These are phyloP conservation scores for Cruciata laevipes DNA, from an alignment of 257 asterid species.

Conservation along the genomic window DNA sequence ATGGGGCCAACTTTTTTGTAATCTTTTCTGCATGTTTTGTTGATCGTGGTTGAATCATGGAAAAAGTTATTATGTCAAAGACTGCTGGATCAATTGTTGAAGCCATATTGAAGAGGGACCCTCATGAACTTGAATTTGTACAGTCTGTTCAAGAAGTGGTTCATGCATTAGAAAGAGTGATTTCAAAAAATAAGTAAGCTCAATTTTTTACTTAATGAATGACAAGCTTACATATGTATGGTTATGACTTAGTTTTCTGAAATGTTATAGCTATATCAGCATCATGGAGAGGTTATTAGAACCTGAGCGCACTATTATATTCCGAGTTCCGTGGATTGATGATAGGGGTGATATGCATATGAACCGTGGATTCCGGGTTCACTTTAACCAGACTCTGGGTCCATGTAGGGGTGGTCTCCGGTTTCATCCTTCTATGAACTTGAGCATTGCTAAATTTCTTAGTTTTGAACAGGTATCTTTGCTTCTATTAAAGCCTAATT, in stretches of 20 bases:
- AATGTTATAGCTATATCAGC: conserved; percentile 65
- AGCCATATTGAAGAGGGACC: conserved; percentile 94
- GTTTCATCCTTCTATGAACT: conserved; percentile 84
- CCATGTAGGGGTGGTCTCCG: conserved; percentile 99
- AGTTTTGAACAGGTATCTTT: conserved; percentile 81
- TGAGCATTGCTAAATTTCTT: conserved; percentile 93
- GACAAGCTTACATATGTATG: not conserved
- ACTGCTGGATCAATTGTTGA: conserved; percentile 99
- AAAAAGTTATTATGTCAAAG: conserved; percentile 91
- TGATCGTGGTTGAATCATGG: conserved; percentile 30
- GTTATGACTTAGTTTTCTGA: conserved; percentile 16
- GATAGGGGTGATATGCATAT: conserved; percentile 94
- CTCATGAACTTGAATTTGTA: conserved; percentile 84
- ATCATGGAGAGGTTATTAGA: conserved; percentile 94
- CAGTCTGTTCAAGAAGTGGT: conserved; percentile 94
- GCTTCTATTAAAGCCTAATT: not conserved
- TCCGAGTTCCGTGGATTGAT: conserved; percentile 96
- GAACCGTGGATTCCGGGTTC: conserved; percentile 92
- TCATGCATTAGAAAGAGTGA: conserved; percentile 94
- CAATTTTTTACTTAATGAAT: conserved; percentile 7
- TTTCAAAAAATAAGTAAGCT: conserved; percentile 83
- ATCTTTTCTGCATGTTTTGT: not conserved
- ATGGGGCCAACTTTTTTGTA: not conserved
- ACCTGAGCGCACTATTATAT: conserved; percentile 82
- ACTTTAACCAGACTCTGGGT: conserved; percentile 91